These are phyloP conservation scores for Ilyonectria destructans DNA, from an alignment of 2,329 filamentous ascomycete genomes.

Conservation along the genomic window DNA sequence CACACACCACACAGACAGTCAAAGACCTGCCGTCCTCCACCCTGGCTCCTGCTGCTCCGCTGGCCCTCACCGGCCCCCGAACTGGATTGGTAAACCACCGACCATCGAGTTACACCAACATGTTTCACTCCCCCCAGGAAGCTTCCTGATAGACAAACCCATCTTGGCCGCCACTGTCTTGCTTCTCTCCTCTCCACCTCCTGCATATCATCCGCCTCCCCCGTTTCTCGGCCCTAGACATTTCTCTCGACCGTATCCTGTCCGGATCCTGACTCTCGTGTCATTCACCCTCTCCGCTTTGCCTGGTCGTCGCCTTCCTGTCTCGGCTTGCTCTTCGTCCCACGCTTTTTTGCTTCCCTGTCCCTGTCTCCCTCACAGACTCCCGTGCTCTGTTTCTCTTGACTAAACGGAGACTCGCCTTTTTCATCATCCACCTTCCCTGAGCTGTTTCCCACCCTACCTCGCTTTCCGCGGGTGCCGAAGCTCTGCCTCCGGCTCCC, in stretches of 20 bases:
- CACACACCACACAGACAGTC: conserved; percentile 6
- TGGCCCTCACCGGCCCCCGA: conserved; percentile 39
- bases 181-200: conserved; percentile 27
- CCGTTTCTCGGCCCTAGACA: conserved; percentile 23
- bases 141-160: conserved; percentile 46
- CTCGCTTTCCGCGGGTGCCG: conserved; percentile 20
- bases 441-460: conserved; percentile 19
- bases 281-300: conserved; percentile 25
- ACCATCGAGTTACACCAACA: conserved; percentile 53
- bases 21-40: conserved; percentile 9
- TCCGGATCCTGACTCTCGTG: conserved; percentile 24
- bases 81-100: conserved; percentile 50
- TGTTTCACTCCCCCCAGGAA: conserved; percentile 55
- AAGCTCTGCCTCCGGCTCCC: conserved; percentile 31
- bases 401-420: not conserved
- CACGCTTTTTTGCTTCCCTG: conserved; percentile 8
- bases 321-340: conserved; percentile 22
- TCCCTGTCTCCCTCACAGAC: conserved; percentile 9
- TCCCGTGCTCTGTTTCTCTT: conserved; percentile 4
- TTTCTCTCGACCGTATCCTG: conserved; percentile 18
- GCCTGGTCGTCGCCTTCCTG: conserved; percentile 8
- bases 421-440: conserved; percentile 8
- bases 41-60: conserved; percentile 17
- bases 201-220: conserved; percentile 27
- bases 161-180: conserved; percentile 19